These are phyloP conservation scores for Protea cynaroides DNA, from an alignment of 164 flowering plant species.

Conservation along the genomic window DNA sequence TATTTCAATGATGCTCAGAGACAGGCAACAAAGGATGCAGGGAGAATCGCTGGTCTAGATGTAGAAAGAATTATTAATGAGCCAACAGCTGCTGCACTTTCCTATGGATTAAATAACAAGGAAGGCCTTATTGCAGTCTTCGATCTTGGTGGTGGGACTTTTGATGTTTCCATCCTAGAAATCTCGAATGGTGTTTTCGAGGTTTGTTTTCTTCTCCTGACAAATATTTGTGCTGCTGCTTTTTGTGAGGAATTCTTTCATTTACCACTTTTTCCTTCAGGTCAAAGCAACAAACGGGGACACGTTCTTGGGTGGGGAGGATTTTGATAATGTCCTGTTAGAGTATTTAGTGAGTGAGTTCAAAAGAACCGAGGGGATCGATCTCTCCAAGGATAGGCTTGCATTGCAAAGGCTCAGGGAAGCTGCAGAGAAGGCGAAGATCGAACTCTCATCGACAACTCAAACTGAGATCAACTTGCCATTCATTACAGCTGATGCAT, in stretches of 20 bases:
- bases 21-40: conserved; percentile 81
- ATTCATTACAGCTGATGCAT: conserved; percentile 73
- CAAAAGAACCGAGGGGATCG: conserved; percentile 59
- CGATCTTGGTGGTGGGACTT: conserved; percentile 78
- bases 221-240: not conserved
- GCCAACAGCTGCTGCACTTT: conserved; percentile 79
- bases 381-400: conserved; percentile 57
- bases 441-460: conserved; percentile 68
- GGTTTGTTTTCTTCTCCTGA: conserved; percentile 23
- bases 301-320: conserved; percentile 78
- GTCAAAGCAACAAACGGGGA: conserved; percentile 86
- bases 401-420: conserved; percentile 72
- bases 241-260: not conserved
- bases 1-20: conserved; percentile 83
- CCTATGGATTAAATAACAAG: conserved; percentile 67
- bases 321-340: conserved; percentile 58
- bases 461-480: conserved; percentile 78
- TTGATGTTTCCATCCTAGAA: conserved; percentile 71
- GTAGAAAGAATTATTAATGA: conserved; percentile 73
- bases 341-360: conserved; percentile 58
- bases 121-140: conserved; percentile 74
- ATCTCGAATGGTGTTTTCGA: conserved; percentile 76
- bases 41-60: conserved; percentile 69
- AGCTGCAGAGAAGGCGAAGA: conserved; percentile 78
- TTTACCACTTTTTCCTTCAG: conserved; percentile 18